Base-by-base conservation (phyloP, 305 asterid genomes). In the Ruellia speciosa region DNA sequence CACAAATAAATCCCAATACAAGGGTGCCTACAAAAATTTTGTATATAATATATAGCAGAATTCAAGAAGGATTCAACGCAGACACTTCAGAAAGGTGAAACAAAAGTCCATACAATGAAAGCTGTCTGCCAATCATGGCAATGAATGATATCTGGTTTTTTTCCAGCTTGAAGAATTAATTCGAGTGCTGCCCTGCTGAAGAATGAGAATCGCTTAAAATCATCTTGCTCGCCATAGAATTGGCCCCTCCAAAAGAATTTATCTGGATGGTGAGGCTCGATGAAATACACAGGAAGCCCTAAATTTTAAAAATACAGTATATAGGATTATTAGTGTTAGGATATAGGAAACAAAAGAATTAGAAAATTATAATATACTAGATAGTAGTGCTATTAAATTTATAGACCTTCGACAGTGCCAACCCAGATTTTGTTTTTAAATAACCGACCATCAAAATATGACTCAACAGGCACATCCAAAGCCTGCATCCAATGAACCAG, bases 41-140 rank as follows among this genome's bases (percentile, higher is more conserved):
- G 12, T 1, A 6, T 37, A 37, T 7, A 37, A 20, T 66, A 66
- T 40, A 31, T 34, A 49, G 24, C 24, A 56, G 3, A 45, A 43
- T 18, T 62, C 12, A 54, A 58, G 9, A 59, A 47, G n/a, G 52
- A 52, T 48, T 53, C 46, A 62, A 45, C 18, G 56, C 48, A 56
- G 19, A 51, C 61, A 58, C 54, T 40, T 43, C 28, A 43, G 55
- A 64, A 60, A 75, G 58, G 17, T 54, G 28, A 68, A 56, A 56
- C 13, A 49, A 31, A 18, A 47, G 56, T 60, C 57, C 94, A 14
- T 88, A 92, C 99, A 60, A 88, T 80, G 68, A 92, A 92, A 63
- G 96, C 85, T 67, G 99, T 92, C 73, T 92, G 99, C 99, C 99
- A 92, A 76, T 92, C 99, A 81, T 92, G 99, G 70, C 96, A 88